Evolutionary conservation across 106 monocot species (phyloP).

Genomic region (Cymbidium sinense): DNA sequence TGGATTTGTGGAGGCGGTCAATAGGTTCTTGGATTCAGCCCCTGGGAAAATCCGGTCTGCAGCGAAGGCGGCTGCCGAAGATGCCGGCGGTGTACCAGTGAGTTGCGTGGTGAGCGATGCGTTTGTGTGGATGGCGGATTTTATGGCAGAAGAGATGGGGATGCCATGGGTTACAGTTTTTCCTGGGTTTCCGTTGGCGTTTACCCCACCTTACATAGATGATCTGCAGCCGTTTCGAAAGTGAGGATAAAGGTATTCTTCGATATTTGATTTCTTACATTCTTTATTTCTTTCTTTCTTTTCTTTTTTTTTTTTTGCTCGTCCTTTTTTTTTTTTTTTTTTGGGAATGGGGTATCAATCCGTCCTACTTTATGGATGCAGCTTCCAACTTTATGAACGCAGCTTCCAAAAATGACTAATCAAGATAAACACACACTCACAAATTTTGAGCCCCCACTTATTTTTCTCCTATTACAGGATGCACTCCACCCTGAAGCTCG

Average conservation of each 20-base stretch:
- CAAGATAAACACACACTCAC: too few species aligned
- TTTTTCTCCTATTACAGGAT: too few species aligned
- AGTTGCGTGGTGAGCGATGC: constrained; percentile 46
- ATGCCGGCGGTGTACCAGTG: constrained; percentile 7
- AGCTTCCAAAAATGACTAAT: too few species aligned
- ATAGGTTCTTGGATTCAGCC: constrained; percentile 26
- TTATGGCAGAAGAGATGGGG: constrained; percentile 40
- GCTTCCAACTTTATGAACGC: too few species aligned
- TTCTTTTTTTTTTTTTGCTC: too few species aligned
- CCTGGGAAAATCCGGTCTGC: constrained; percentile 14
- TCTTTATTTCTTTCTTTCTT: too few species aligned
- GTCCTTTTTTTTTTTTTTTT: too few species aligned
- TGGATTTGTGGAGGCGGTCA: constrained; percentile 3
- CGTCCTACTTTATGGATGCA: too few species aligned
- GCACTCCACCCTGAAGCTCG: too few species aligned
- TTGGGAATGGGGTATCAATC: too few species aligned
- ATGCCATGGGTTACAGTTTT: constrained; percentile 45
- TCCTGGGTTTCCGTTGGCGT: constrained; percentile 14
- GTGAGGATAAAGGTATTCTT: constrained; percentile 18
- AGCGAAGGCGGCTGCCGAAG: constrained; percentile 17
- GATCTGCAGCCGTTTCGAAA: constrained; percentile 22
- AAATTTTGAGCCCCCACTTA: too few species aligned
- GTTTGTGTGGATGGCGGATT: constrained; percentile 42
- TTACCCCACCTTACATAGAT: constrained; percentile 38
- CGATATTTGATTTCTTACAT: too few species aligned